These are phyloP conservation scores for Chenopodium formosanum DNA, from an alignment of 148 eudicot species.

Conservation along the genomic window DNA sequence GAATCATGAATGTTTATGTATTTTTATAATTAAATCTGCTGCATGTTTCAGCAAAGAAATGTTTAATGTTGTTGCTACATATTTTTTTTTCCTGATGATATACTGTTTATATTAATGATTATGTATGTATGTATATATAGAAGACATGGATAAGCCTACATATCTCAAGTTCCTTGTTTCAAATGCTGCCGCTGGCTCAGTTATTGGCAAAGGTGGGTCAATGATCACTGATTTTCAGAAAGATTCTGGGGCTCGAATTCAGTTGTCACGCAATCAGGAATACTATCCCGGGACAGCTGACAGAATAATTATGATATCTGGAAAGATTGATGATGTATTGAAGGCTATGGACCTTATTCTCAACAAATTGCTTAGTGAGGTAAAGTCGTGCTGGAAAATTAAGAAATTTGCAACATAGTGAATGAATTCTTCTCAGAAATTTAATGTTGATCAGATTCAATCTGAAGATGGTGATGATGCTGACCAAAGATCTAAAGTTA, in stretches of 20 bases:
- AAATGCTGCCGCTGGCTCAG: slow-evolving; percentile 95
- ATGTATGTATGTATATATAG: slow-evolving; percentile 24
- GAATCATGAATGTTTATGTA: background rate
- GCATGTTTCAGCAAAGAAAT: background rate
- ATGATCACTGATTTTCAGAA: slow-evolving; percentile 88
- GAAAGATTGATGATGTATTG: slow-evolving; percentile 64
- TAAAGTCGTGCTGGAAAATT: slow-evolving; percentile 16
- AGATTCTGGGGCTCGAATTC: slow-evolving; percentile 91
- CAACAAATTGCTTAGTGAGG: slow-evolving; percentile 75
- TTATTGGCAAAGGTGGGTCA: slow-evolving; percentile 94
- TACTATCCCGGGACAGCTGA: slow-evolving; percentile 94
- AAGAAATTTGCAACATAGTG: background rate
- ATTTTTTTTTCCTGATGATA: background rate
- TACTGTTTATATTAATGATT: background rate
- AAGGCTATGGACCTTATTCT: slow-evolving; percentile 88
- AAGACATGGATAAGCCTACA: slow-evolving; percentile 54
- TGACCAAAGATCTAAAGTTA: slow-evolving; percentile 64
- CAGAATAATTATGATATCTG: slow-evolving; percentile 89
- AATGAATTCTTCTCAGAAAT: slow-evolving; percentile 1
- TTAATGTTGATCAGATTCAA: slow-evolving; percentile 49
- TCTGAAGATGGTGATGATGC: slow-evolving; percentile 67
- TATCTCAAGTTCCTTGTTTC: slow-evolving; percentile 83
- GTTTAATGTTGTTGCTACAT: background rate
- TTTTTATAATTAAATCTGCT: background rate
- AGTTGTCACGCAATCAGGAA: slow-evolving; percentile 92